Conservation (phyloP, 139 green algal species). For the Microglena sp. region DNA sequence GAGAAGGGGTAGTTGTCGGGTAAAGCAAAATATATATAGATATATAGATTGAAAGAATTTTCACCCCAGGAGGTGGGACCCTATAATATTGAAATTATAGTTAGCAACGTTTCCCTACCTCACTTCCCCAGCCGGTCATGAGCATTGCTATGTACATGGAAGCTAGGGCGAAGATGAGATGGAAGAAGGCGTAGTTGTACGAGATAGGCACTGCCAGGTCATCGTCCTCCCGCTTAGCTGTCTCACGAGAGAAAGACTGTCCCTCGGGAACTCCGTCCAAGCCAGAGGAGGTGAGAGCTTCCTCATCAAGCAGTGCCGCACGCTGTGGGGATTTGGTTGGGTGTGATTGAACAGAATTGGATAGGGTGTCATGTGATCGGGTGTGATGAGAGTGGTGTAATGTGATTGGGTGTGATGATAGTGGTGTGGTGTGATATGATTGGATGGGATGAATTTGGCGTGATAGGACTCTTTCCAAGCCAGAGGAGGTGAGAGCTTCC, state of each 20-base stretch:
- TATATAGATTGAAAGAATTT: background rate
- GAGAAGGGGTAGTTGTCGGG: conserved; percentile 94
- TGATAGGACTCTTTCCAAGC: conserved; percentile 59
- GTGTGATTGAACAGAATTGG: background rate
- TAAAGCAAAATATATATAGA: background rate
- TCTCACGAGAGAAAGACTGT: too few relatives aligned
- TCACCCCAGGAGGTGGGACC: background rate
- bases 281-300: conserved; percentile 48
- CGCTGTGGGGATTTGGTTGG: conserved; percentile 7
- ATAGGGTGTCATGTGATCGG: too few relatives aligned
- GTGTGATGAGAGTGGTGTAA: too few relatives aligned
- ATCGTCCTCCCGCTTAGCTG: too few relatives aligned
- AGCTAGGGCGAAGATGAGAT: conserved; percentile 97
- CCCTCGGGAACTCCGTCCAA: conserved; percentile 60
- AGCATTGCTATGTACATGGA: conserved; percentile 97
- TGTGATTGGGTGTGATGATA: too few relatives aligned
- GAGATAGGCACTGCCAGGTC: conserved; percentile 52
- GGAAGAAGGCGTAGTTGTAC: conserved; percentile 93
- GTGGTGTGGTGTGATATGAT: too few relatives aligned
- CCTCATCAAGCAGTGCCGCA: conserved; percentile 30
- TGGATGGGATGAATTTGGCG: too few relatives aligned
- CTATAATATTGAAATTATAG: background rate
- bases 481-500: too few relatives aligned
- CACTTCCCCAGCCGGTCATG: conserved; percentile 88
- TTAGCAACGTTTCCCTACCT: background rate